Percentiles rank a stretch among this genome's conserved stretches.
Evolutionary conservation across 164 flowering plant species (phyloP).

Genomic region (Aristolochia californica): DNA sequence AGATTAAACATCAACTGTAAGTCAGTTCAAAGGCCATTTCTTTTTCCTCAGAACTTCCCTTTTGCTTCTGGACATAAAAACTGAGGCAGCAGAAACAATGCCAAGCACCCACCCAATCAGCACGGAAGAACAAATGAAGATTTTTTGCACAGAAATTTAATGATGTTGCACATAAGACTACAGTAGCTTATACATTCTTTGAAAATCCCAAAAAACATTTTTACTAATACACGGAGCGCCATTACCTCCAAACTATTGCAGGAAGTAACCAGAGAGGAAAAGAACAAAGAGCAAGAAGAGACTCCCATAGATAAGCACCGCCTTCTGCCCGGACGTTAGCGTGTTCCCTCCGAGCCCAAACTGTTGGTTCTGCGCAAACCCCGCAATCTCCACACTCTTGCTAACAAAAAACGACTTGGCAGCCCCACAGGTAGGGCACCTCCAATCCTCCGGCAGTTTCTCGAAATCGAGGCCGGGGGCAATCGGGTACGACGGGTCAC

Average conservation of each 20-base stretch:
- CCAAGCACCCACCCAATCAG: no score
- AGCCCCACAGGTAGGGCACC: constrained; percentile 96
- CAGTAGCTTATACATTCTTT: no score
- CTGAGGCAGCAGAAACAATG: no score
- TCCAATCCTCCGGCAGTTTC: constrained; percentile 81
- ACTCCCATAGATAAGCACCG: constrained; percentile 68
- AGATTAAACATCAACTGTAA: no score
- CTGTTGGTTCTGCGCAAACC: constrained; percentile 94
- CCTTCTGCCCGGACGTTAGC: constrained; percentile 80
- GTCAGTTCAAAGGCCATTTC: no score
- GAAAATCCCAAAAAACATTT: background rate
- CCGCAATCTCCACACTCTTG: constrained; percentile 94
- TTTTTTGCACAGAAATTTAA: no score
- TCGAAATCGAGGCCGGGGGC: constrained; percentile 75
- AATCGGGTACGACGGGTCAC: constrained; percentile 79
- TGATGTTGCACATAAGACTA: no score
- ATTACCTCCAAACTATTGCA: constrained; percentile 35
- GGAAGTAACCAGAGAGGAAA: constrained; percentile 81
- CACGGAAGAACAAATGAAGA: no score
- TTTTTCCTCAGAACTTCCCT: no score
- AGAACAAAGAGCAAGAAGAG: constrained; percentile 54
- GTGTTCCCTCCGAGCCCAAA: constrained; percentile 82
- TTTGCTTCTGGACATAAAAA: no score
- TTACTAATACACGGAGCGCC: no score
- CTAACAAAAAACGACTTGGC: constrained; percentile 78